Percentiles rank a stretch among this genome's conserved stretches.
These are phyloP conservation scores for Tillandsia fasciculata DNA, from an alignment of 176 grass and related monocot genomes.

Conservation along the genomic window DNA sequence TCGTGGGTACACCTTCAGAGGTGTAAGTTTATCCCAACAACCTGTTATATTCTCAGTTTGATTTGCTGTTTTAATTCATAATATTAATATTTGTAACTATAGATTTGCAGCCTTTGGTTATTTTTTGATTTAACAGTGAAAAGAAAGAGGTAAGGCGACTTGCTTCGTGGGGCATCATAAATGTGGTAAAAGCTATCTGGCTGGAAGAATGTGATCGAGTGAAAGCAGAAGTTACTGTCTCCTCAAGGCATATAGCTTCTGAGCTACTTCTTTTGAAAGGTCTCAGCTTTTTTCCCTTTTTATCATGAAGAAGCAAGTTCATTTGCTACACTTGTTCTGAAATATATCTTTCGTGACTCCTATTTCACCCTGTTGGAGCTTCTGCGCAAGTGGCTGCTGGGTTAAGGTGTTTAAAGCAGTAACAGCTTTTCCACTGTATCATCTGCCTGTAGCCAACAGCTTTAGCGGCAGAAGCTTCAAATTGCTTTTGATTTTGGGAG, in stretches of 20 bases:
- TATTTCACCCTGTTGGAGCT: no score
- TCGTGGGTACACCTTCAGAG: conserved; percentile 77
- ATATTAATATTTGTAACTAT: conserved; percentile 10
- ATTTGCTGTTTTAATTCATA: conserved; percentile 13
- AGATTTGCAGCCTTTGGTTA: conserved; percentile 16
- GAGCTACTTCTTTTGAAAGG: conserved; percentile 68
- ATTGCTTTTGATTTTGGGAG: not conserved
- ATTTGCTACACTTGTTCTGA: not conserved
- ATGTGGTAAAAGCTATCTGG: conserved; percentile 66
- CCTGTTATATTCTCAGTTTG: conserved; percentile 7
- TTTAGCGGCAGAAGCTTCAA: no score
- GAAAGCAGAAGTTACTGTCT: conserved; percentile 64
- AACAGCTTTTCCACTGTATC: not conserved
- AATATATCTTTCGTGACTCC: not conserved
- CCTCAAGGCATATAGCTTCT: conserved; percentile 46
- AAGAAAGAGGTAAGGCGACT: conserved; percentile 75
- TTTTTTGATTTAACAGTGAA: conserved; percentile 45
- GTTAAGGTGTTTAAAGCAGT: no score
- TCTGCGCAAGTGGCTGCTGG: no score
- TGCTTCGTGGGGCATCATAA: conserved; percentile 67
- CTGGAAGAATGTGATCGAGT: conserved; percentile 72
- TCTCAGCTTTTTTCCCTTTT: conserved; percentile 14
- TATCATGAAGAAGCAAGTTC: conserved; percentile 7
- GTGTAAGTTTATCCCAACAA: conserved; percentile 53
- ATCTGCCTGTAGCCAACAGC: no score